Conservation (phyloP, 768 basidiomycete species). For the Lepiota venenata region DNA sequence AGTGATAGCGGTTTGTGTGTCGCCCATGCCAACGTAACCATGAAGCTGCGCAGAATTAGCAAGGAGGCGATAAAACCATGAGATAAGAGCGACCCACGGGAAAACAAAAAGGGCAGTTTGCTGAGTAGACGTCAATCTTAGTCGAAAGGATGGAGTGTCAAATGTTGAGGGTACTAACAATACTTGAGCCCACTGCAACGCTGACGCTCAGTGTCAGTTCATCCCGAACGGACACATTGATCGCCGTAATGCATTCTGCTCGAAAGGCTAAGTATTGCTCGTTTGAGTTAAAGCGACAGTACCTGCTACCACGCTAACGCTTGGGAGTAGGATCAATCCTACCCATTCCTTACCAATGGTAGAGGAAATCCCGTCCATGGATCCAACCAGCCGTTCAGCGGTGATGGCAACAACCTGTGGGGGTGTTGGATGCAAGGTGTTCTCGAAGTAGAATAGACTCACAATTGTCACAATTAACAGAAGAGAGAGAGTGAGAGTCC, state of each 20-base stretch:
- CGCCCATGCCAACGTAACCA: slow-evolving; percentile 78
- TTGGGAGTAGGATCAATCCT: slow-evolving; percentile 84
- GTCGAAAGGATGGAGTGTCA: not conserved
- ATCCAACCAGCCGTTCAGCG: slow-evolving; percentile 71
- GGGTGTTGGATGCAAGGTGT: not conserved
- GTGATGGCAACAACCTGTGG: slow-evolving; percentile 52
- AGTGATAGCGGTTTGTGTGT: slow-evolving; percentile 76
- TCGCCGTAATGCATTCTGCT: slow-evolving; percentile 82
- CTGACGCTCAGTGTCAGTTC: slow-evolving; percentile 82
- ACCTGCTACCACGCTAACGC: slow-evolving; percentile 80
- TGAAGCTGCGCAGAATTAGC: slow-evolving; percentile 41
- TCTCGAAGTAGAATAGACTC: slow-evolving; percentile 20
- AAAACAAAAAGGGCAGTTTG: slow-evolving; percentile 57
- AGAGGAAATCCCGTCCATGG: slow-evolving; percentile 74
- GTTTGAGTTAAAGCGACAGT: not conserved
- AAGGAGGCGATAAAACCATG: not conserved
- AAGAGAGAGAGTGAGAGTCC: slow-evolving; percentile 51
- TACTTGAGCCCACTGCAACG: slow-evolving; percentile 78
- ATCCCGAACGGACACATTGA: slow-evolving; percentile 85
- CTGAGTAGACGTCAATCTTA: slow-evolving; percentile 28
- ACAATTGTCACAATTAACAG: slow-evolving; percentile 63
- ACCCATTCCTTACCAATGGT: slow-evolving; percentile 85
- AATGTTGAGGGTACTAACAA: slow-evolving; percentile 40
- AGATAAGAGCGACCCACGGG: slow-evolving; percentile 27
- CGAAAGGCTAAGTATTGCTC: not conserved